Evolutionary conservation across 176 grass and related monocot genomes (phyloP).

Genomic region (Lolium rigidum): DNA sequence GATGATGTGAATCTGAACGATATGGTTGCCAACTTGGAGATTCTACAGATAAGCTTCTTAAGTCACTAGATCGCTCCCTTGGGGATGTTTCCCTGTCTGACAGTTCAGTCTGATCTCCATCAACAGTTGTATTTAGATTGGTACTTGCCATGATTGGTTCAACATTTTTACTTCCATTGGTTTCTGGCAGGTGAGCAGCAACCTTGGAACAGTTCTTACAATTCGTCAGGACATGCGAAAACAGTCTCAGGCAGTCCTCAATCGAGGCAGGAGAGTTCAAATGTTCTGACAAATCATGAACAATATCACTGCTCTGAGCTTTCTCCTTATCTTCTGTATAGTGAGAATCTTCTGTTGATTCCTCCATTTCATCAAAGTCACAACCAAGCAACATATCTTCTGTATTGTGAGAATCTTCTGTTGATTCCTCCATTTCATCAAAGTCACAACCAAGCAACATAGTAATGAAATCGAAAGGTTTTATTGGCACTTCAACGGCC

Average conservation of each 20-base stretch:
- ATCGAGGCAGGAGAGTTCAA: slow-evolving; percentile 29
- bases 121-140: background rate
- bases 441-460: slow-evolving; percentile 18
- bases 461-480: slow-evolving; percentile 37
- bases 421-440: background rate
- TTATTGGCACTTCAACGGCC: slow-evolving; percentile 19
- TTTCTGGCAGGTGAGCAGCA: background rate
- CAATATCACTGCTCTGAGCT: slow-evolving; percentile 1
- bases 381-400: background rate
- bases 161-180: slow-evolving; percentile 13
- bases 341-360: background rate
- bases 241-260: slow-evolving; percentile 24
- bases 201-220: slow-evolving; percentile 45
- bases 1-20: slow-evolving; percentile 37
- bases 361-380: background rate
- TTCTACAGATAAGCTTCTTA: slow-evolving; percentile 32
- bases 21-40: slow-evolving; percentile 33
- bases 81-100: slow-evolving; percentile 27
- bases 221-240: background rate
- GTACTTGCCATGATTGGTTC: slow-evolving; percentile 1
- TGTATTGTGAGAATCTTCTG: background rate
- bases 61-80: slow-evolving; percentile 31
- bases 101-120: slow-evolving; percentile 15
- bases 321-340: slow-evolving; percentile 21
- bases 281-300: slow-evolving; percentile 12